These are phyloP conservation scores for Acanthamoeba sp. DNA, from an alignment of 208 protist genomes.

Conservation along the genomic window DNA sequence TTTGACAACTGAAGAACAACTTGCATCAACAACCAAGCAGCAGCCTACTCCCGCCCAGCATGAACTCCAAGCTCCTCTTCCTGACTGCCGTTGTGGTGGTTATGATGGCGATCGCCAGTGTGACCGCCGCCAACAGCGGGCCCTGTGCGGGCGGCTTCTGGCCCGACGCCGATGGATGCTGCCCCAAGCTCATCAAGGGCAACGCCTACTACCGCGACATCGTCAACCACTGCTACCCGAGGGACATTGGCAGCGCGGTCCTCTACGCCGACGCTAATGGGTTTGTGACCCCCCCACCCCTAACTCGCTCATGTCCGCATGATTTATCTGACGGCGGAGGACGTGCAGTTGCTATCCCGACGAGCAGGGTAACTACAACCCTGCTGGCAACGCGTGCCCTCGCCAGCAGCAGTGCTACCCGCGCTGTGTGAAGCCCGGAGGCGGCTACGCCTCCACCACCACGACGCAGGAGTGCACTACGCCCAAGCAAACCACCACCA, in stretches of 20 bases:
- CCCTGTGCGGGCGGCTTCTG: slow-evolving; percentile 13
- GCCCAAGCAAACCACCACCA: background rate
- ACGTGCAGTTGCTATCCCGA: slow-evolving; percentile 25
- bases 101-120: background rate
- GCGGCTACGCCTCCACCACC: background rate
- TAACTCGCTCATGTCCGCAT: background rate
- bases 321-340: too few species aligned
- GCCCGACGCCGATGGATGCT: slow-evolving; percentile 16
- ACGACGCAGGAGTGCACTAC: background rate
- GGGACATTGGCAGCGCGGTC: background rate
- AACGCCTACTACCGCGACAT: slow-evolving; percentile 36
- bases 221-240: slow-evolving; percentile 42
- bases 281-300: background rate
- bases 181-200: slow-evolving; percentile 30
- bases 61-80: background rate
- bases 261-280: slow-evolving; percentile 10
- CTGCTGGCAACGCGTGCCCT: background rate
- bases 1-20: background rate
- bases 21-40: background rate
- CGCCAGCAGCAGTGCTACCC: background rate
- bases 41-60: background rate
- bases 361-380: background rate
- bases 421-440: background rate
- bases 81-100: background rate
- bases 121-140: background rate